Base-by-base conservation (phyloP, 495 filamentous ascomycete species). In the Aspergillus carlsbadensis region DNA sequence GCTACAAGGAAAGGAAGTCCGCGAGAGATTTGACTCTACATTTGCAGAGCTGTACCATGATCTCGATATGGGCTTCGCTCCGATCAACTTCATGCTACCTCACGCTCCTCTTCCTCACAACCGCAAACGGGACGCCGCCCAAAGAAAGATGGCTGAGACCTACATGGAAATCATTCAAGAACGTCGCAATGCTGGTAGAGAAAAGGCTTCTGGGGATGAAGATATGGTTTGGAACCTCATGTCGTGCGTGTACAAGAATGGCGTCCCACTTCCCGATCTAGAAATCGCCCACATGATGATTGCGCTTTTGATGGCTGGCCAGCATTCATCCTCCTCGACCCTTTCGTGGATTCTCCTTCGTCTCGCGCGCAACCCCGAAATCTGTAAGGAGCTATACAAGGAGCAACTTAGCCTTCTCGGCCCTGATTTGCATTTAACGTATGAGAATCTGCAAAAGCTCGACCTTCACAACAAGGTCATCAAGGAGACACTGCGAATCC, bases 211-310 rank as follows among this genome's bases (percentile, higher is more conserved):
- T 3, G 26, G 26, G 4, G 26, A 29, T 29, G 77, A 84, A 59
- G 83, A 87, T 58, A 87, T 87, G 84, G 83, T 86, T 53, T 86
- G 84, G 84, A 85, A 86, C 59, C 69, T 87, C 41, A 87, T 86
- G 84, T 74, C 72, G 31, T 84, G 77, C 68, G 72, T 65, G 14
- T 87, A 87, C 70, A 87, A 86, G 65, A 75, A 85, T 57, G 84
- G 84, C 52, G 81, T 69, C 17, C 76, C 75, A 5, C 64, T 86
- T n/a, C 82, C 84, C 0, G 82, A 87, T 57, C 66, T 77, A 57
- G 82, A 87, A 59, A 70, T 86, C 49, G 84, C 84, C 5, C 81
- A 85, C 60, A 86, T 87, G 76, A 86, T 87, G 84, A 87, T 87
- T 54, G 84, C 83, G 13, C 69, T 86, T 14, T 73, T 87, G 40